Base-by-base conservation (phyloP, 2,329 filamentous ascomycete species). In the Didymella exigua region DNA sequence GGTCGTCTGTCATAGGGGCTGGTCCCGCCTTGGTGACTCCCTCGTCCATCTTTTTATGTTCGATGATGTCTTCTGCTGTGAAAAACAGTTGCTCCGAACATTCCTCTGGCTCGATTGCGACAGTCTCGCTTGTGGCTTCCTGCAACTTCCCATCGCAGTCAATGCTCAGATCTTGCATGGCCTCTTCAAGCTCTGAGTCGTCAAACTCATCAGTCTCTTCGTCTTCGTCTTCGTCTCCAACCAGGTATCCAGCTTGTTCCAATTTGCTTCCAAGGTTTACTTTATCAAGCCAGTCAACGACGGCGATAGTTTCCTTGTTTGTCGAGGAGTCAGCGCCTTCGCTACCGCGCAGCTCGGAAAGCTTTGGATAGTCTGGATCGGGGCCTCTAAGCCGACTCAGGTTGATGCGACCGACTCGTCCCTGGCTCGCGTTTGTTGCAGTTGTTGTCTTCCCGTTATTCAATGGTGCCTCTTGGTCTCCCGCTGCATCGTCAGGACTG, bases 181-280 rank as follows among this genome's bases (percentile, higher is more conserved):
- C 65, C 34, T 68, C 60, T 26, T 70, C 66, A 8, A 71, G 64
- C 34, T 70, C 67, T 5, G 58, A 54, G 44, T 71, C 68, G n/a
- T 62, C 52, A n/a, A 60, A 70, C 21, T 59, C 57, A 23, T 61
- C 54, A n/a, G 53, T 45, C 3, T 49, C 49, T 1, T 51, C 29
- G 10, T 30, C 31, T 2, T 50, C 26, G 14, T 38, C 34, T 4
- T 31, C 41, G 24, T 54, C 21, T 10, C 11, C 1, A 14, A 10
- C 13, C n/a, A n/a, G n/a, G n/a, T n/a, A n/a, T 5, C 42, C 30
- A 10, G 43, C 49, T 6, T 37, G 27, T 9, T 46, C 45, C 9
- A 4, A 13, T 5, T 49, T 49, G 4, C 40, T 41, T 5, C 23
- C 14, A 11, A 30, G 11, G 3, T 26, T 18, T 2, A 36, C 24